Evolutionary conservation across 768 basidiomycete genomes (phyloP).

Genomic region (Lepiota venenata): DNA sequence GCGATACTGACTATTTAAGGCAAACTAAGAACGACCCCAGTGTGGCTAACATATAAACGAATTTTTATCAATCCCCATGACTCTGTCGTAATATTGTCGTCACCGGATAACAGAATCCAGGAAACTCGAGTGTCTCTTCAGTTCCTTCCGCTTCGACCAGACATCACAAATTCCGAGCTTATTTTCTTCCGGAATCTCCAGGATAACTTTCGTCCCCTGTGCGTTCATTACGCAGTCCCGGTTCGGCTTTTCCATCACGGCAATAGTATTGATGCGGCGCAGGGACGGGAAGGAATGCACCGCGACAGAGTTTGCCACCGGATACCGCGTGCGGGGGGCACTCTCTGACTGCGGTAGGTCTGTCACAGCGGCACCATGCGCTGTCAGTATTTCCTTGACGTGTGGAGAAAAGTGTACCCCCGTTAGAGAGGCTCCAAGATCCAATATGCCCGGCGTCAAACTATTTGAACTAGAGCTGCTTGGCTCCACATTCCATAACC

Average conservation of each 20-base stretch:
- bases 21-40: neutral
- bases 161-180: conserved; percentile 27
- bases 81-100: neutral
- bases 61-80: neutral
- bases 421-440: conserved; percentile 58
- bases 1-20: neutral
- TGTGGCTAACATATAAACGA: neutral
- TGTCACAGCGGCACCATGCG: conserved; percentile 46
- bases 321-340: conserved; percentile 17
- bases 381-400: conserved; percentile 82
- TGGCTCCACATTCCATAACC: conserved; percentile 52
- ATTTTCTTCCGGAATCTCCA: conserved; percentile 21
- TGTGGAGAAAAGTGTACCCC: conserved; percentile 74
- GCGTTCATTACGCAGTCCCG: conserved; percentile 47
- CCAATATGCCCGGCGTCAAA: conserved; percentile 38
- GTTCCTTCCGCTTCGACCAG: conserved; percentile 28
- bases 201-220: conserved; percentile 23
- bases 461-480: conserved; percentile 33
- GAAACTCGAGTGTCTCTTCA: conserved; percentile 29
- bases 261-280: conserved; percentile 44
- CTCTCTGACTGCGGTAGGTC: conserved; percentile 3
- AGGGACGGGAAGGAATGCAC: conserved; percentile 62
- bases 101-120: conserved; percentile 24
- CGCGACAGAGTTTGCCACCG: conserved; percentile 34
- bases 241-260: conserved; percentile 46